Base-by-base conservation (phyloP, 805 yeast genomes). In the Metschnikowia hibisci region DNA sequence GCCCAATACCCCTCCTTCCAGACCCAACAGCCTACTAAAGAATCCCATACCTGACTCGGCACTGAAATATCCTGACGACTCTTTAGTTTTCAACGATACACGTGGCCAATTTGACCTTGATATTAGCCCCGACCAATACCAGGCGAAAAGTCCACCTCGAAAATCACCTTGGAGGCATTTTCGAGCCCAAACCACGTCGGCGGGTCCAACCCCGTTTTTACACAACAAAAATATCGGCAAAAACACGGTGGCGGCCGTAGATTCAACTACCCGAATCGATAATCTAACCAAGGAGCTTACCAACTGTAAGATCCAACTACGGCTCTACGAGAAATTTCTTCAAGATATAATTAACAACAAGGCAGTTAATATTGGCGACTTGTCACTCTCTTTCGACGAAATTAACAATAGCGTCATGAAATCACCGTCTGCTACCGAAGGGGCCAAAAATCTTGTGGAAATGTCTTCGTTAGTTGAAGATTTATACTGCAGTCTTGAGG, bases 321-420 rank as follows among this genome's bases (percentile, higher is more conserved):
- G 67, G 45, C 58, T 69, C 37, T 66, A 68, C 57, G 66, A 65
- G 48, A 64, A 66, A 43, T 69, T 69, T 39, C 51, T 71, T 3
- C 74, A 68, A 38, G 63, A 62, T 36, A 40, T 70, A 8, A 62
- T 69, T 2, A 65, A 47, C 34, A 39, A 20, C 13, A 50, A 46
- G 44, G 38, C 50, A 25, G 32, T 57, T 15, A 58, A 54, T 29
- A 32, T 49, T 25, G 52, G 44, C 9, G 64, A 60, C n/a, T 47
- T 61, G 23, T 41, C 54, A 11, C 50, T 61, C 20, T 62, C 58
- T 20, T 46, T 29, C 9, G 33, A 28, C 16, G 27, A 29, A 11
- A 23, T 12, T 61, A 58, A 29, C 51, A 51, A 36, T 45, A 51
- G 30, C 32, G 39, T 28, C 11, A 29, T 25, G 30, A 20, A 18